Base-by-base conservation (phyloP, 192 early-diverging fungal species). In the Pilaira anomala region DNA sequence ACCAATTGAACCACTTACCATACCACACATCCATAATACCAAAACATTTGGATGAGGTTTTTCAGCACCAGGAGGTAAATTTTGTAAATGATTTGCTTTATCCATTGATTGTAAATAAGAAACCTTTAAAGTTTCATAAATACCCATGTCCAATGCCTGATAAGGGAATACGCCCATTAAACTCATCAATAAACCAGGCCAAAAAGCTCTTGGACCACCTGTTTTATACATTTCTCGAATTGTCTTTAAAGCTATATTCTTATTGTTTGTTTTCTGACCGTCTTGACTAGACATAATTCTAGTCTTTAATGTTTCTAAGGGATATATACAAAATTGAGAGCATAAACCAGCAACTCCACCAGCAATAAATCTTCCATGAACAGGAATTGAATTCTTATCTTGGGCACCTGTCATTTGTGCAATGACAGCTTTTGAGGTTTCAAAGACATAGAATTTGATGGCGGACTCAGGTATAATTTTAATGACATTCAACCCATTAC, bases 81-180 rank as follows among this genome's bases (percentile, higher is more conserved):
- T 58, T 18, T 68, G 40, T 2, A 53, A 65, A 0, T 36, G 39
- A 9, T 51, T 65, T 21, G 64, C 56, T 42, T 77, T 62, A 25
- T 77, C 62, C 56, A 70, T 52, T 2, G 68, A 76, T 26, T 74
- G 72, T 50, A 80, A 65, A 55, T 82, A 88, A 14, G 77, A 73
- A 50, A 76, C 69, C 59, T 88, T 89, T 21, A 91, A 77, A 9
- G 85, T 87, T 65, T 91, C 88, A 74, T 84, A 91, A 22, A 88
- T 80, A 7, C 68, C 68, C 63, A 91, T 71, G 60, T 91, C 87
- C 54, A 89, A 78, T 3, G 87, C 89, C 26, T 85, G 83, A 75
- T 89, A 91, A 21, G 89, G 89, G 24, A 91, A 83, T 39, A 91
- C 83, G n/a, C 89, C 89, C 0, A 91, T 63, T 2, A 91, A 56